phyloP scores from a whole-genome alignment of 495 filamentous ascomycete species.

The Bryoglossum gracile region DNA sequence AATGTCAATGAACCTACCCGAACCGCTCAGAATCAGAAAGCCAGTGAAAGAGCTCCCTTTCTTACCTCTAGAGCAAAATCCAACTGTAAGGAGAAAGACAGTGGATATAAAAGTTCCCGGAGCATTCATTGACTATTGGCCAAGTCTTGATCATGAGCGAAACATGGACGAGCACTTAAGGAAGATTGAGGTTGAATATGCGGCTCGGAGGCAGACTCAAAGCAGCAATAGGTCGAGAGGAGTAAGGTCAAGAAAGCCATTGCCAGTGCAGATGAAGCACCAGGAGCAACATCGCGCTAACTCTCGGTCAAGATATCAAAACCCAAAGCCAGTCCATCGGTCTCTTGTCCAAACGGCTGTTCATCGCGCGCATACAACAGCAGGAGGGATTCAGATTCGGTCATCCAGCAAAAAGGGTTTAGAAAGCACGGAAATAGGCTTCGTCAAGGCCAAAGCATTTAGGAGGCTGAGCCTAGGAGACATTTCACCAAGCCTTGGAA shows the following conservation, averaged over 20 bases:
- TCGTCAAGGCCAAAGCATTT: neutral
- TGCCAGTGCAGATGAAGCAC: neutral
- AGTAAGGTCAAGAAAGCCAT: neutral
- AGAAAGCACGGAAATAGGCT: neutral
- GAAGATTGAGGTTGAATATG: constrained; percentile 9
- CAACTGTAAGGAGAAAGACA: constrained; percentile 5
- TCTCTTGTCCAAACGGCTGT: too few species aligned
- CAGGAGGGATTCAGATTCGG: neutral
- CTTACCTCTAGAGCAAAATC: neutral
- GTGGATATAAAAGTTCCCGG: constrained; percentile 8
- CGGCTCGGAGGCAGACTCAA: constrained; percentile 1
- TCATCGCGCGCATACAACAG: neutral
- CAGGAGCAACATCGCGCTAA: neutral
- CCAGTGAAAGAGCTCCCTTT: constrained; percentile 3
- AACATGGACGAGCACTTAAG: constrained; percentile 15
- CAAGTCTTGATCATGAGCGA: constrained; percentile 9
- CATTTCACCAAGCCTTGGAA: constrained; percentile 7
- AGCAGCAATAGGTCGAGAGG: neutral
- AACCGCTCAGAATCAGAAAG: neutral
- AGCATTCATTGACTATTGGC: constrained; percentile 9
- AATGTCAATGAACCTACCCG: neutral
- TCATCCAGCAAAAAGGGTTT: neutral
- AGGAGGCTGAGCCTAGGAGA: constrained; percentile 15
- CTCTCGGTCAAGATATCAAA: neutral
- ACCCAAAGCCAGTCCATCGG: neutral